Conservation (phyloP, 2,329 filamentous ascomycete species). For the Colletotrichum tabaci region DNA sequence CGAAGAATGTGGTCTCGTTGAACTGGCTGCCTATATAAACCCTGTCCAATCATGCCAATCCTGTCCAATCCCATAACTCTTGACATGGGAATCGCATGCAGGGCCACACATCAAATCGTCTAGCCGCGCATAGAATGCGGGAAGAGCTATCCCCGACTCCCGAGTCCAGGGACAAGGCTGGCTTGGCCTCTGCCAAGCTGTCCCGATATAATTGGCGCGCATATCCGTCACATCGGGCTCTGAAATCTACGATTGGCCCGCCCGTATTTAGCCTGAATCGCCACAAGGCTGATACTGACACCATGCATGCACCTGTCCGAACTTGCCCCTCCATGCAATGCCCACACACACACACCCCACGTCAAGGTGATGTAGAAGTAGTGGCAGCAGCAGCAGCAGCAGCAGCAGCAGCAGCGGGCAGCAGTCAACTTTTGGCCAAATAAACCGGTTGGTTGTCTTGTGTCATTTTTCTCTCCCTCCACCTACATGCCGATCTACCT, state of each 20-base stretch:
- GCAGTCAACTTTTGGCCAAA: conserved; percentile 26
- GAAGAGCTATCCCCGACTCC: conserved; percentile 35
- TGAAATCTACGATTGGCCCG: conserved; percentile 28
- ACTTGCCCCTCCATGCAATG: conserved; percentile 29
- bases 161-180: conserved; percentile 37
- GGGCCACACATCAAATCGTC: conserved; percentile 7
- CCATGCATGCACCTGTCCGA: conserved; percentile 33
- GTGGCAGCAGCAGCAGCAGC: conserved; percentile 2
- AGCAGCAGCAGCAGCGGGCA: not conserved
- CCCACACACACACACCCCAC: conserved; percentile 33
- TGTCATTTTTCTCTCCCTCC: conserved; percentile 1
- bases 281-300: conserved; percentile 39
- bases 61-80: conserved; percentile 16
- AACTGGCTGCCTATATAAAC: not conserved
- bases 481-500: not conserved
- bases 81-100: not conserved
- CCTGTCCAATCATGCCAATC: conserved; percentile 19
- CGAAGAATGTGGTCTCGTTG: not conserved
- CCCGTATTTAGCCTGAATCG: conserved; percentile 39
- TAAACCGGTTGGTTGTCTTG: conserved; percentile 12
- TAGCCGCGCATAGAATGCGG: conserved; percentile 28
- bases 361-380: conserved; percentile 38
- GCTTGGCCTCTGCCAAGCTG: conserved; percentile 33
- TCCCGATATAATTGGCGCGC: conserved; percentile 38
- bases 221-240: conserved; percentile 18